Conservation (phyloP, 768 basidiomycete genomes). For the Tylopilus vinaceipallidus region DNA sequence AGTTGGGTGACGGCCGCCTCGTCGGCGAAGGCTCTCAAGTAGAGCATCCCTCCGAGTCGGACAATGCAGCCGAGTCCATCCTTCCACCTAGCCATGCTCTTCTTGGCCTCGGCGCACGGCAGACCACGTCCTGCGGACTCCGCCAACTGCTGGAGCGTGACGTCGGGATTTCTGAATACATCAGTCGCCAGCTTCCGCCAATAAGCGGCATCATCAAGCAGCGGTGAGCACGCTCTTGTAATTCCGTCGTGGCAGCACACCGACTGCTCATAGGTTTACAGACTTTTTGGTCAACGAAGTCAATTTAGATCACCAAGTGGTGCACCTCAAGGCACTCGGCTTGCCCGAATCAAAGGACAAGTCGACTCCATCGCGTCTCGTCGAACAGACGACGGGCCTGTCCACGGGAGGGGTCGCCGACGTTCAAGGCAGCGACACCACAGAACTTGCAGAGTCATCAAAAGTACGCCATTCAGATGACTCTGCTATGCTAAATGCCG, state of each 20-base stretch:
- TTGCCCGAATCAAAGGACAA: constrained; percentile 57
- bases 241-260: neutral
- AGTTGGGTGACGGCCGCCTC: constrained; percentile 10
- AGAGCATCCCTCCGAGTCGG: neutral
- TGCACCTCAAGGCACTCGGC: constrained; percentile 77
- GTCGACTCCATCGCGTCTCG: constrained; percentile 24
- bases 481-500: neutral
- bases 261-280: constrained; percentile 66
- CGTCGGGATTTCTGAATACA: constrained; percentile 90
- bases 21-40: constrained; percentile 4
- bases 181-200: constrained; percentile 63
- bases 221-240: constrained; percentile 50
- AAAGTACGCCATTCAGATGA: constrained; percentile 1
- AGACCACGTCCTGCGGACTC: constrained; percentile 47
- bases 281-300: constrained; percentile 97
- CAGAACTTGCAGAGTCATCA: constrained; percentile 1
- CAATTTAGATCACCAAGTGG: constrained; percentile 71
- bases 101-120: constrained; percentile 56
- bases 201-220: constrained; percentile 97
- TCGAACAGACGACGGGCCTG: constrained; percentile 16
- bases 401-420: constrained; percentile 13
- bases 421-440: constrained; percentile 8
- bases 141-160: constrained; percentile 69
- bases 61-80: constrained; percentile 25
- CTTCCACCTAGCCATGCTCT: constrained; percentile 77